Conservation (phyloP, 306 rosid genomes). For the Rubus parviflorus region DNA sequence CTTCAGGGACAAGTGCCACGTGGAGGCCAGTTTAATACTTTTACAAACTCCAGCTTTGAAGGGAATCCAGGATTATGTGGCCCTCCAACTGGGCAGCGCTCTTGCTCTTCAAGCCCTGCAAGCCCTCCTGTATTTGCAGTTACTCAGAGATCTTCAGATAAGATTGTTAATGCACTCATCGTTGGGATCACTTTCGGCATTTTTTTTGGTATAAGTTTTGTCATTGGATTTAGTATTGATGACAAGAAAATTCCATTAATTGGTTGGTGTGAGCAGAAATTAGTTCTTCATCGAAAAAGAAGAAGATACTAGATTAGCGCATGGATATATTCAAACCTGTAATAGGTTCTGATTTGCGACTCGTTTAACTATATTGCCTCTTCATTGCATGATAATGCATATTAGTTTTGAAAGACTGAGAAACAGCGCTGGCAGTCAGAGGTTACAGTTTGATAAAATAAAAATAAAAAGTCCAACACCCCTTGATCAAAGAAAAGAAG, state of each 20-base stretch:
- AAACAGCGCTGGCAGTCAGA: background rate
- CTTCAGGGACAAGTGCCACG: slow-evolving; percentile 76
- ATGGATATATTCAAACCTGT: background rate
- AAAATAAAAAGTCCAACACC: too few species aligned
- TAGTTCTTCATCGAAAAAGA: background rate
- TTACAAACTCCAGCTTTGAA: slow-evolving; percentile 59
- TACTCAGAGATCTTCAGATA: background rate
- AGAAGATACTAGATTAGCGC: background rate
- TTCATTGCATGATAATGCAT: background rate
- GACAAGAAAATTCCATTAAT: too few species aligned
- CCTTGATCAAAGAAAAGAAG: too few species aligned
- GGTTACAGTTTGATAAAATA: background rate
- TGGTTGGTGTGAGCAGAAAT: too few species aligned
- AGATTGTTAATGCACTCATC: background rate
- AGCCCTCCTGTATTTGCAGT: background rate
- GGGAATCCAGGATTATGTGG: slow-evolving; percentile 75
- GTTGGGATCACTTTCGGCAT: too few species aligned
- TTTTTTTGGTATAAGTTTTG: background rate
- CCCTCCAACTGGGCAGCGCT: slow-evolving; percentile 29
- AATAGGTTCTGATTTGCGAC: too few species aligned
- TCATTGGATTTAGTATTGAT: background rate
- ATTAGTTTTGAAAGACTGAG: background rate
- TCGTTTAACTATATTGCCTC: too few species aligned
- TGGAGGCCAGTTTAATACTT: slow-evolving; percentile 83
- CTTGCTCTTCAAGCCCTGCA: too few species aligned